Evolutionary conservation across 805 yeast species (phyloP).

Genomic region (Saccharomycopsis fodiens): DNA sequence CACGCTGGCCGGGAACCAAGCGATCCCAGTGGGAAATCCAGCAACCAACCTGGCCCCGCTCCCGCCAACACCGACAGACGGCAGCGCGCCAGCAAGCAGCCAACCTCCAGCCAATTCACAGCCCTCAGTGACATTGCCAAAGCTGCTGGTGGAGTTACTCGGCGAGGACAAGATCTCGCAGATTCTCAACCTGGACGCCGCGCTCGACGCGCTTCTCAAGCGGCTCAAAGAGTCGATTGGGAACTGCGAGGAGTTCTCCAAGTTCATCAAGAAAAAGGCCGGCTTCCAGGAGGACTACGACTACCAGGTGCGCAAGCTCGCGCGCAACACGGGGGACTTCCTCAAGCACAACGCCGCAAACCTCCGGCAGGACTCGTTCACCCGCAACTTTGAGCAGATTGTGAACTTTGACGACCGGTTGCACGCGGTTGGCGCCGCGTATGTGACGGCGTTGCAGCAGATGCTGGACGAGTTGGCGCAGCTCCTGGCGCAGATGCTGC

Average conservation of each 20-base stretch:
- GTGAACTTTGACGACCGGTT: slow-evolving; percentile 74
- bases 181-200: slow-evolving; percentile 61
- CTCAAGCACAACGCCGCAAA: slow-evolving; percentile 37
- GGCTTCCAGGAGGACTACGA: slow-evolving; percentile 72
- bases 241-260: slow-evolving; percentile 80
- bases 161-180: slow-evolving; percentile 43
- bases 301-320: slow-evolving; percentile 64
- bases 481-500: slow-evolving; percentile 59
- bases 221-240: slow-evolving; percentile 73
- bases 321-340: slow-evolving; percentile 44
- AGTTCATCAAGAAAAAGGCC: slow-evolving; percentile 72
- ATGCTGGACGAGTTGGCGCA: slow-evolving; percentile 83
- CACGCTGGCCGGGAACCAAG: too few species aligned
- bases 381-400: slow-evolving; percentile 55
- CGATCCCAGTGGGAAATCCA: too few species aligned
- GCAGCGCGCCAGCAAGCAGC: too few species aligned
- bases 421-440: slow-evolving; percentile 63
- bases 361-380: slow-evolving; percentile 59
- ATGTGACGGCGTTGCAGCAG: slow-evolving; percentile 67
- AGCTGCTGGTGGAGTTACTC: slow-evolving; percentile 31
- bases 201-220: slow-evolving; percentile 62
- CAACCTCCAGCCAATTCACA: too few species aligned
- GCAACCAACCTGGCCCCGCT: too few species aligned
- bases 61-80: too few species aligned
- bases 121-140: too few species aligned